Percentiles rank a stretch among this genome's conserved stretches.
phyloP scores from a whole-genome alignment of 2,329 filamentous ascomycete genomes.

The Periconia sp. region DNA sequence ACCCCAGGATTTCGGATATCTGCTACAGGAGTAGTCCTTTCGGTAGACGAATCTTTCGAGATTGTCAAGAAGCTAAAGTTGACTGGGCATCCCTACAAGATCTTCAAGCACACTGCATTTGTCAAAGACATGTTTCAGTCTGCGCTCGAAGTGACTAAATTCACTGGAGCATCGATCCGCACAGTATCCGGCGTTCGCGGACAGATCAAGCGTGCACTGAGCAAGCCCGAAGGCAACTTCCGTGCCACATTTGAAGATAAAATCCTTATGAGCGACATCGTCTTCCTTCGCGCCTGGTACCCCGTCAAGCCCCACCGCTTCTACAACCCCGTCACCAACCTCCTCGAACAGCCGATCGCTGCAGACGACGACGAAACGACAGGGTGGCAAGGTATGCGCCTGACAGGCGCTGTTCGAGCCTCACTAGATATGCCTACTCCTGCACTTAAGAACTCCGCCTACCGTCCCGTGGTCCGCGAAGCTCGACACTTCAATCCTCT shows the following conservation, averaged over 20 bases:
- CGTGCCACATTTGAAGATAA: constrained; percentile 99
- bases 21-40: constrained; percentile 90
- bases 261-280: constrained; percentile 93
- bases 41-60: constrained; percentile 92
- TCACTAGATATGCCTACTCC: constrained; percentile 78
- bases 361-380: constrained; percentile 41
- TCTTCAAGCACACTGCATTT: constrained; percentile 99
- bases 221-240: constrained; percentile 94
- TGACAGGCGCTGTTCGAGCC: constrained; percentile 88
- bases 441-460: constrained; percentile 81
- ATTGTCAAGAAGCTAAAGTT: constrained; percentile 99
- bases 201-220: constrained; percentile 94
- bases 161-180: constrained; percentile 93
- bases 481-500: constrained; percentile 64
- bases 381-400: constrained; percentile 86
- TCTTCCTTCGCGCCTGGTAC: constrained; percentile 97
- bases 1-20: constrained; percentile 92
- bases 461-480: constrained; percentile 67
- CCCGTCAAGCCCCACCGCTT: constrained; percentile 93
- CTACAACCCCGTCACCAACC: constrained; percentile 95
- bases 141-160: constrained; percentile 93
- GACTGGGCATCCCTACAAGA: constrained; percentile 91
- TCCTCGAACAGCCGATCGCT: constrained; percentile 66
- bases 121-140: constrained; percentile 98
- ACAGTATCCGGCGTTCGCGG: constrained; percentile 95